These are phyloP conservation scores for Solidago caesia DNA, from an alignment of 129 eudicot species.

Conservation along the genomic window DNA sequence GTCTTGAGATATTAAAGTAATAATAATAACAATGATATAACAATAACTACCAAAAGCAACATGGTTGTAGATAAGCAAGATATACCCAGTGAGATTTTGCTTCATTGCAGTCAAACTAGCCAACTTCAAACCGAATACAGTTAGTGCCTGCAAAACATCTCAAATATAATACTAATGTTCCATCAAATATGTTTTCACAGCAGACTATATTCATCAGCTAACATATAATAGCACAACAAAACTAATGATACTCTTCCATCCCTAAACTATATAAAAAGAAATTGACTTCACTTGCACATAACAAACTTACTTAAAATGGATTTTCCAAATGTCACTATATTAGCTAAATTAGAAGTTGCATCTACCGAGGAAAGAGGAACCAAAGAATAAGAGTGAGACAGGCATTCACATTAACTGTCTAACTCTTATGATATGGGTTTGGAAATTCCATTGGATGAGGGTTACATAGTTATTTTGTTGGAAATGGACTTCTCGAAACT, in stretches of 20 bases:
- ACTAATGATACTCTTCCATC: conserved; percentile 13
- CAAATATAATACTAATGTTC: conserved; percentile 5
- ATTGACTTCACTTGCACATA: neutral
- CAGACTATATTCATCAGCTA: conserved; percentile 7
- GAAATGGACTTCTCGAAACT: neutral
- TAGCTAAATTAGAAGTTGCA: neutral
- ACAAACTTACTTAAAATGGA: neutral
- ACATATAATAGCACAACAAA: neutral
- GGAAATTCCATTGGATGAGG: neutral
- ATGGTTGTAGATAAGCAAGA: conserved; percentile 18
- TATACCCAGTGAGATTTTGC: conserved; percentile 70
- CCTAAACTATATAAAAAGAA: neutral
- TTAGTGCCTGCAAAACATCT: conserved; percentile 52
- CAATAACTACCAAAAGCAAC: neutral
- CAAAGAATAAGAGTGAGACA: neutral
- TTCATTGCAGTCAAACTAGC: conserved; percentile 75
- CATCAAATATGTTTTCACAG: conserved; percentile 11
- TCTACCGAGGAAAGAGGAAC: neutral
- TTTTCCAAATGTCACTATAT: neutral
- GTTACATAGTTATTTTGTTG: neutral
- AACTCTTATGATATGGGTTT: neutral
- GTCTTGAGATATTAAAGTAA: neutral
- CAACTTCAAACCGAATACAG: conserved; percentile 78
- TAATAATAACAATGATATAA: no score
- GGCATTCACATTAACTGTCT: neutral